Base-by-base conservation (phyloP, 1,284 basidiomycete genomes). In the Microbotryum saponariae region DNA sequence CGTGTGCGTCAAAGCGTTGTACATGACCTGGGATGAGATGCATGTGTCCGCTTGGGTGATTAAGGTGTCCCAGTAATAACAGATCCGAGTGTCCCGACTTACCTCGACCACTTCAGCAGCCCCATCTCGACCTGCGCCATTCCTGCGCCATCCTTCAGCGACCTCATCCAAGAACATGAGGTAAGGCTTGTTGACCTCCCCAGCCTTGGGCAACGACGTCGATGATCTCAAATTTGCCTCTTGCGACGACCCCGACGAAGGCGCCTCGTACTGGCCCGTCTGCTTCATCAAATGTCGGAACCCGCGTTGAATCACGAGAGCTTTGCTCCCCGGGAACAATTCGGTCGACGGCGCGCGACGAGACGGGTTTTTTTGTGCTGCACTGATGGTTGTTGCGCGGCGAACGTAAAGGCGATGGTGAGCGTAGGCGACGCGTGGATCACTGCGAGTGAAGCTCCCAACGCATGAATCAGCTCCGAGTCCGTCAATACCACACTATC, bases 1-100 rank as follows among this genome's bases (percentile, higher is more conserved):
- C 0, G 91, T 96, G 25, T 91, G 81, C 21, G 85, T 84, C 10
- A 89, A 91, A 2, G 89, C 86, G 89, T 90, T 91, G 87, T 90
- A 92, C 1, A 96, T 79, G 18, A 89, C 80, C 83, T 91, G 69
- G 20, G 9, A 33, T 21, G 44, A 51, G 27, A 16, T 20, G 42
- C 21, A 16, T n/a, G 31, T 31, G 7, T 7, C 31, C 31, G 8
- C 2, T 31, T 31, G 31, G 7, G 31, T 31, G 31, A 31, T 2
- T 31, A 8, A 31, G 8, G 7, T 31, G 31, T 31, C 8, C 14
- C 16, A 42, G 16, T 18, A 42, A 6, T 12, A 9, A 20, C n/a
- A 27, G 18, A 8, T 50, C n/a, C 8, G 31, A n/a, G 29, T 49
- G 29, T 23, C 16, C 16, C n/a, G 18, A 42, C 60, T 31, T 45